A percentile compares a stretch with the other conserved stretches of the same genome.
Evolutionary conservation across 352 stramenopile species (phyloP).

Genomic region (Saprolegnia diclina): DNA sequence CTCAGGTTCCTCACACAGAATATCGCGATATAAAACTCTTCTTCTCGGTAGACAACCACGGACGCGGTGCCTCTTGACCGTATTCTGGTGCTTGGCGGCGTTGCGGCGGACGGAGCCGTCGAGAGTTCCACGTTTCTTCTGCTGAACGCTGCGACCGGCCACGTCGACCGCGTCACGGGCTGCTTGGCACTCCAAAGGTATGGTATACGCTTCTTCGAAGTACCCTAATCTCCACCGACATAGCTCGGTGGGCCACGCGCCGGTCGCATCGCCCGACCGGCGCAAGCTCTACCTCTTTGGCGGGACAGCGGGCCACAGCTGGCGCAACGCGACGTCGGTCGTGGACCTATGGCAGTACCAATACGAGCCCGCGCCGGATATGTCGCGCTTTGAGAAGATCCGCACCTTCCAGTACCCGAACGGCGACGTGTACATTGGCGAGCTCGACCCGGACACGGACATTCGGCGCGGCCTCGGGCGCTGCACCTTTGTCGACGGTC

Average conservation of each 20-base stretch:
- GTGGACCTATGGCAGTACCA: slow-evolving; percentile 63
- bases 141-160: slow-evolving; percentile 8
- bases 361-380: slow-evolving; percentile 35
- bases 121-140: slow-evolving; percentile 34
- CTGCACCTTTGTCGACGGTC: slow-evolving; percentile 49
- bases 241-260: slow-evolving; percentile 48
- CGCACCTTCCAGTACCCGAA: slow-evolving; percentile 32
- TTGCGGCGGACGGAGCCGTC: slow-evolving; percentile 33
- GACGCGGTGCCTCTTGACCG: background rate
- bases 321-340: slow-evolving; percentile 38
- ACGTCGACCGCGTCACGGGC: slow-evolving; percentile 27
- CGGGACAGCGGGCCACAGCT: slow-evolving; percentile 33
- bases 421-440: slow-evolving; percentile 64
- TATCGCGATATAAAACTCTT: background rate
- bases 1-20: too few species aligned
- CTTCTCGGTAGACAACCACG: slow-evolving; percentile 15
- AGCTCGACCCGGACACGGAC: slow-evolving; percentile 28
- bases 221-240: slow-evolving; percentile 33
- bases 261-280: slow-evolving; percentile 32
- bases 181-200: slow-evolving; percentile 34
- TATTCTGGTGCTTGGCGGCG: slow-evolving; percentile 46
- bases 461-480: slow-evolving; percentile 53
- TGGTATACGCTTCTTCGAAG: slow-evolving; percentile 28
- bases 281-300: slow-evolving; percentile 61
- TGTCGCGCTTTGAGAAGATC: slow-evolving; percentile 13